Percentiles rank a stretch among this genome's conserved stretches.
Evolutionary conservation across 208 protist species (phyloP).

Genomic region (Naegleria lovaniensis): DNA sequence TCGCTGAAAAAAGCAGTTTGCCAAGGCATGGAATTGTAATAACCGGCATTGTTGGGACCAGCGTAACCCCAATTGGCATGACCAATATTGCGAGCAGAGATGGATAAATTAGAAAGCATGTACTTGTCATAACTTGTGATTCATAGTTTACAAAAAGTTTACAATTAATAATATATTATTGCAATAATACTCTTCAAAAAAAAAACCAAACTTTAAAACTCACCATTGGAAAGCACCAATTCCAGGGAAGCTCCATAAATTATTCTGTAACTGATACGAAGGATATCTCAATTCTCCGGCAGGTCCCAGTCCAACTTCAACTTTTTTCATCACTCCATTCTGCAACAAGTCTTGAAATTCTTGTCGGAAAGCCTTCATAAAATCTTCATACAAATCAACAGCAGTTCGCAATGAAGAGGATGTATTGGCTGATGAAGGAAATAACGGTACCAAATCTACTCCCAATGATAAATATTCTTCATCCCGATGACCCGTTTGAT

Average conservation of each 20-base stretch:
- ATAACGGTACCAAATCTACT: conserved; percentile 28
- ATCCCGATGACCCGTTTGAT: conserved; percentile 29
- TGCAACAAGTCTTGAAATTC: neutral
- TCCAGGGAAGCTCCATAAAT: conserved; percentile 44
- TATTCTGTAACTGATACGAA: conserved; percentile 39
- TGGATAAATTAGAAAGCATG: conserved; percentile 27
- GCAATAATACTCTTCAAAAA: too few species aligned
- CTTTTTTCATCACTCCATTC: conserved; percentile 28
- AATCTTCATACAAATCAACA: conserved; percentile 44
- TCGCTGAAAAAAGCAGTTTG: conserved; percentile 24
- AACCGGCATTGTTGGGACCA: conserved; percentile 27
- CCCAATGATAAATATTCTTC: conserved; percentile 39
- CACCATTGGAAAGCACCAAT: conserved; percentile 34
- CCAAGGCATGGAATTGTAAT: conserved; percentile 25
- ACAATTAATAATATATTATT: too few species aligned
- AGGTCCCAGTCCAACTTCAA: conserved; percentile 48
- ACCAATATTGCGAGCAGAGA: neutral
- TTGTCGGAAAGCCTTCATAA: conserved; percentile 28
- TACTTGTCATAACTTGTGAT: conserved; percentile 28
- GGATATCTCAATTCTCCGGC: conserved; percentile 49
- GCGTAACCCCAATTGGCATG: conserved; percentile 25
- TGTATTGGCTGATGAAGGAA: neutral
- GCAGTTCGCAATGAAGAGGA: neutral
- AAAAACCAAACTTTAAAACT: too few species aligned
- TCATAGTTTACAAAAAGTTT: too few species aligned